Percentiles rank a stretch among this genome's conserved stretches.
These are phyloP conservation scores for Globomyces sp. DNA, from an alignment of 371 early-diverging fungal genomes.

Conservation along the genomic window DNA sequence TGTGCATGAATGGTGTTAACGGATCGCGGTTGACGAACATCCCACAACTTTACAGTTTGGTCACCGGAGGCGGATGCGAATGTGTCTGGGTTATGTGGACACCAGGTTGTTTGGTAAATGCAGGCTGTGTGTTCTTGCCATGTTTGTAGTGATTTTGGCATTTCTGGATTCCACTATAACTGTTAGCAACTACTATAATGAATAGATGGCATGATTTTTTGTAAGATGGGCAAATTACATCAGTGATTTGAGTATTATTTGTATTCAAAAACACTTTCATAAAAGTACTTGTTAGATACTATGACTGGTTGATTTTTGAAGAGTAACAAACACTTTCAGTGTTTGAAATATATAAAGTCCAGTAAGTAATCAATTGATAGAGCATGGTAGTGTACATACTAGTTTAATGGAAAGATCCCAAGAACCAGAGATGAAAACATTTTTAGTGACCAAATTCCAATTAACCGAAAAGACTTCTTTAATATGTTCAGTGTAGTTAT, in stretches of 20 bases:
- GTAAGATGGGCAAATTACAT: background rate
- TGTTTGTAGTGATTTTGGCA: slow-evolving; percentile 75
- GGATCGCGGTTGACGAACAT: slow-evolving; percentile 63
- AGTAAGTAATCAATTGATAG: too few relatives aligned
- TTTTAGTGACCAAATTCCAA: slow-evolving; percentile 88
- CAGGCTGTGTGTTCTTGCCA: slow-evolving; percentile 84
- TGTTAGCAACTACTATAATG: background rate
- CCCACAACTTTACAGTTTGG: slow-evolving; percentile 88
- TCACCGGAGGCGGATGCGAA: slow-evolving; percentile 90
- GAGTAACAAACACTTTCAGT: too few relatives aligned
- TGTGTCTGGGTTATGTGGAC: slow-evolving; percentile 71
- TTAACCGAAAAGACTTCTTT: slow-evolving; percentile 90
- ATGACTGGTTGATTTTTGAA: too few relatives aligned
- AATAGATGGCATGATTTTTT: slow-evolving; percentile 26
- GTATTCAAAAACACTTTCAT: slow-evolving; percentile 26
- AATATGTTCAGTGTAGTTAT: slow-evolving; percentile 90
- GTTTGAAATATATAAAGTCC: too few relatives aligned
- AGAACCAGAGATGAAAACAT: slow-evolving; percentile 82
- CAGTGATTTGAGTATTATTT: background rate
- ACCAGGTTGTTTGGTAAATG: slow-evolving; percentile 85
- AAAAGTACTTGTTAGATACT: too few relatives aligned
- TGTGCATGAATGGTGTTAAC: slow-evolving; percentile 81
- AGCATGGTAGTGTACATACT: slow-evolving; percentile 38
- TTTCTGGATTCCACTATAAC: slow-evolving; percentile 77
- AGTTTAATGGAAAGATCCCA: slow-evolving; percentile 94